Evolutionary conservation across 305 asterid genomes (phyloP).

Genomic region (Fraxinus albicans): DNA sequence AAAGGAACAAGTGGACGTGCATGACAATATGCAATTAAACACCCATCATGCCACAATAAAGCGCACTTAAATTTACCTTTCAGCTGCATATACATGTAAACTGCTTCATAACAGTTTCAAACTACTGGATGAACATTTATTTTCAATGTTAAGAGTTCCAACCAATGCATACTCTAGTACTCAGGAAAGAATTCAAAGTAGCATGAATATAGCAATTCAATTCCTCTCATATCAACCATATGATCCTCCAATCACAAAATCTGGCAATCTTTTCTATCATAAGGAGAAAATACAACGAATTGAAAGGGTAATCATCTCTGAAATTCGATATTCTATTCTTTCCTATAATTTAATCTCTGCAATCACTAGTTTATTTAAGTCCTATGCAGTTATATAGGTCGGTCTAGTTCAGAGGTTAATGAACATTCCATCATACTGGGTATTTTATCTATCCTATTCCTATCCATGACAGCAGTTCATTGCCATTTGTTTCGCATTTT

Average conservation of each 20-base stretch:
- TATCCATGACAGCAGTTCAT: neutral
- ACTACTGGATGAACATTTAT: neutral
- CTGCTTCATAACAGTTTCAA: neutral
- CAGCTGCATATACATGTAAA: neutral
- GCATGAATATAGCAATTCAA: neutral
- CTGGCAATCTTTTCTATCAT: neutral
- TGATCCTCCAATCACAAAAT: neutral
- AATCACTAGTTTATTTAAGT: neutral
- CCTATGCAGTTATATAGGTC: neutral
- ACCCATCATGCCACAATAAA: neutral
- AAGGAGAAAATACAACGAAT: neutral
- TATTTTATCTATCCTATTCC: neutral
- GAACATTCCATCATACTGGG: neutral
- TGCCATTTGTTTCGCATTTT: neutral
- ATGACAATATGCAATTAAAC: constrained; percentile 4
- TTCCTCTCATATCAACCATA: neutral
- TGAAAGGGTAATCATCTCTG: neutral
- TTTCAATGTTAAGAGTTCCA: neutral
- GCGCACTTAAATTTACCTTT: neutral
- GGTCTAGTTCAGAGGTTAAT: neutral
- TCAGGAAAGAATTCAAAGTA: neutral
- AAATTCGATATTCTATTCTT: neutral
- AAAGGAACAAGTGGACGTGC: neutral
- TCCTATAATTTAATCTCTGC: neutral
- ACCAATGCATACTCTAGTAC: neutral